These are phyloP conservation scores for Cantharellus anzutake DNA, from an alignment of 768 basidiomycete genomes.

Conservation along the genomic window DNA sequence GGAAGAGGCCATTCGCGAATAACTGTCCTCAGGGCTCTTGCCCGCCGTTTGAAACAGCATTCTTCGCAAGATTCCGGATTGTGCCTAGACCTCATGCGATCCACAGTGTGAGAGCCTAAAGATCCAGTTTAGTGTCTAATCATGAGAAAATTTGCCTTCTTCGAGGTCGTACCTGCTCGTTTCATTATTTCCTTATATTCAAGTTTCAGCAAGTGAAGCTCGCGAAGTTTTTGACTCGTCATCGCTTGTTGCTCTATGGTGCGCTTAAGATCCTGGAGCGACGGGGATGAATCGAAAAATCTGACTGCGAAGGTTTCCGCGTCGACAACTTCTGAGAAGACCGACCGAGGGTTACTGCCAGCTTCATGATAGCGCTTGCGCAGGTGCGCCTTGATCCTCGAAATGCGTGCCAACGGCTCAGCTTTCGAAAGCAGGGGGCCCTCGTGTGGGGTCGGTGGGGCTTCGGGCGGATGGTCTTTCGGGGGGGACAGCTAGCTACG, in stretches of 20 bases:
- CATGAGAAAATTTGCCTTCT: too few relatives aligned
- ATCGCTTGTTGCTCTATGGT: not conserved
- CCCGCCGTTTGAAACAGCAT: conserved; percentile 13
- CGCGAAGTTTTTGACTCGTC: not conserved
- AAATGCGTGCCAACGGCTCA: not conserved
- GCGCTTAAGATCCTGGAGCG: conserved; percentile 1
- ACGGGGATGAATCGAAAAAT: conserved; percentile 15
- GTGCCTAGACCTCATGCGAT: not conserved
- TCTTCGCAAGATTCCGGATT: conserved; percentile 13
- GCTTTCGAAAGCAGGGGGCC: conserved; percentile 16
- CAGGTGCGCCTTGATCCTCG: not conserved
- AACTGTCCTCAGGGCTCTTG: conserved; percentile 14
- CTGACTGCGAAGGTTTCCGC: conserved; percentile 12
- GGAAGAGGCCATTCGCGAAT: conserved; percentile 33
- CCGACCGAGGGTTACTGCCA: not conserved
- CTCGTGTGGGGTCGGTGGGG: too few relatives aligned
- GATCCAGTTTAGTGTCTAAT: not conserved
- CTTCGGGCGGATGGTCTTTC: too few relatives aligned
- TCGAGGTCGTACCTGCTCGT: too few relatives aligned
- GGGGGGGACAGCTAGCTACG: too few relatives aligned
- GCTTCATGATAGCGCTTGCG: not conserved
- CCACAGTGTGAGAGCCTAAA: not conserved
- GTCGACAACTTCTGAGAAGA: not conserved
- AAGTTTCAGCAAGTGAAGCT: too few relatives aligned
- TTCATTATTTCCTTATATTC: too few relatives aligned